Base-by-base conservation (phyloP, 768 basidiomycete species). In the Favolaschia claudopus region DNA sequence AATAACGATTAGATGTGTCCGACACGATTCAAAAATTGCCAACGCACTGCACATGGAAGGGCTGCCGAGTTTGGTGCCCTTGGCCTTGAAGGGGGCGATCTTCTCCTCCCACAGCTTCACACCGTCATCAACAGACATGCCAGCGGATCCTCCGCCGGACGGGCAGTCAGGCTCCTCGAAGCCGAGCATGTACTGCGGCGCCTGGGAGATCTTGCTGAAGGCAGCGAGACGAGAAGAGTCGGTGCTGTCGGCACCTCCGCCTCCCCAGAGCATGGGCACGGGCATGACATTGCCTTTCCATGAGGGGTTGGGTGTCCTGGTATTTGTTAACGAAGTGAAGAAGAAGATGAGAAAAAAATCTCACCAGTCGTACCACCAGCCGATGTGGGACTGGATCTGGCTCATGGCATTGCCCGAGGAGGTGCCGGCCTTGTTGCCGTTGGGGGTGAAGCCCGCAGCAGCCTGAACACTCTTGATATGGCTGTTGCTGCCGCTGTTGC, bases 301-400 rank as follows among this genome's bases (percentile, higher is more conserved):
- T 1, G 70, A 72, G 1, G 80, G 81, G 40, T 72, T 72, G 2
- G 80, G 78, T 9, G 79, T 71, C 78, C 78, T 47, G 5, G 24
- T 45, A 29, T 40, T 55, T 33, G 20, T 33, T n/a, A 19, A 15
- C 14, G 22, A 9, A 27, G 15, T 28, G 8, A n/a, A 24, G n/a
- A 20, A 20, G 25, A 20, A 27, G 17, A 19, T n/a, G 19, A n/a
- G n/a, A n/a, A 42, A 29, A 40, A 24, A 10, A 7, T 50, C 74
- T 9, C 44, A 78, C 79, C 81, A 82, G 63, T 82, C 81, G 53
- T 81, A 81, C 78, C 78, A 82, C 79, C 79, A 82, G 15, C 81
- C 80, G 36, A 82, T 77, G 64, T 79, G 76, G 62, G 74, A 67
- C 47, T 76, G 69, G 45, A 81, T 60, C 52, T 60, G 71, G n/a